A percentile compares a stretch with the other conserved stretches of the same genome.
Conservation (phyloP, 2,329 filamentous ascomycete genomes). For the Chaetomium olivaceum region DNA sequence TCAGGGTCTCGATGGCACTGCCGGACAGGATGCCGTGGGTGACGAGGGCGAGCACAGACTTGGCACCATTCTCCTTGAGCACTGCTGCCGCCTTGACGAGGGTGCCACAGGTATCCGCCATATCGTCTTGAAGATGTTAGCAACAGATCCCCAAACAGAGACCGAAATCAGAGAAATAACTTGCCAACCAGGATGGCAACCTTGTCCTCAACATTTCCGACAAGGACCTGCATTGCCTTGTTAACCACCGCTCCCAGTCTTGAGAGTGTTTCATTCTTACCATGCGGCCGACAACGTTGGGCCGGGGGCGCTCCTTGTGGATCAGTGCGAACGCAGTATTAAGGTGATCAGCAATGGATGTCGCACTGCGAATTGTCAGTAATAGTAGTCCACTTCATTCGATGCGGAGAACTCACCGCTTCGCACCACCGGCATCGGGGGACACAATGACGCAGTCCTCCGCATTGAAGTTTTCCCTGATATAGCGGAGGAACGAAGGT, state of each 20-base stretch:
- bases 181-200: conserved; percentile 79
- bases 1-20: conserved; percentile 83
- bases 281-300: conserved; percentile 83
- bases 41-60: conserved; percentile 89
- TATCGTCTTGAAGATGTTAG: conserved; percentile 65
- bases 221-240: conserved; percentile 57
- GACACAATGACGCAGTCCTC: conserved; percentile 91
- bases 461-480: conserved; percentile 78
- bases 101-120: conserved; percentile 82
- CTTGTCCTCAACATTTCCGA: conserved; percentile 88
- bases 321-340: conserved; percentile 92
- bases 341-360: conserved; percentile 87
- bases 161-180: neutral
- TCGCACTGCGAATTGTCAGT: conserved; percentile 53
- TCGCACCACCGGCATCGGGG: conserved; percentile 91
- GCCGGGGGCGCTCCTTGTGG: conserved; percentile 87
- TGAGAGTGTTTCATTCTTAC: conserved; percentile 36
- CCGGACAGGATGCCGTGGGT: conserved; percentile 91
- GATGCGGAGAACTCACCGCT: conserved; percentile 57
- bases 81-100: conserved; percentile 83
- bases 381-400: neutral
- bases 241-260: conserved; percentile 1
- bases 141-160: neutral
- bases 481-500: conserved; percentile 88
- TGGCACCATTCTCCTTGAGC: conserved; percentile 81